Evolutionary conservation across 768 basidiomycete genomes (phyloP).

Genomic region (Crepidotus variabilis): DNA sequence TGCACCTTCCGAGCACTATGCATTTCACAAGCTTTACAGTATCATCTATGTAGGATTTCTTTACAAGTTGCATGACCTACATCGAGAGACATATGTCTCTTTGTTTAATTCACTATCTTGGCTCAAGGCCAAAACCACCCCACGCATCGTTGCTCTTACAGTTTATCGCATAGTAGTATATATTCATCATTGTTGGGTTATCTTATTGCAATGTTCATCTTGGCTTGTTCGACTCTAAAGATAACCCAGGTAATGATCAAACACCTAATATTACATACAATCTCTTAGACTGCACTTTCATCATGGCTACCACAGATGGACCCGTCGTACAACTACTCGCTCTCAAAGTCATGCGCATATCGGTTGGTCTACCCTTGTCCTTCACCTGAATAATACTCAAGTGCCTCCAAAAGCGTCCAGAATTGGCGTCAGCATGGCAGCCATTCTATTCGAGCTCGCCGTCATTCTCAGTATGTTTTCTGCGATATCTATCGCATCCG

Average conservation of each 20-base stretch:
- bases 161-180: conserved; percentile 3
- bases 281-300: neutral
- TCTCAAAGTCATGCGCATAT: conserved; percentile 85
- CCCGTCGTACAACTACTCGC: conserved; percentile 64
- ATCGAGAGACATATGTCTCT: neutral
- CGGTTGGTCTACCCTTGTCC: conserved; percentile 49
- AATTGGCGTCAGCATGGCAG: conserved; percentile 74
- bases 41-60: conserved; percentile 9
- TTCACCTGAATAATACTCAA: conserved; percentile 8
- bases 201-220: conserved; percentile 2
- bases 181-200: conserved; percentile 2
- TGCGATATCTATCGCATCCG: neutral
- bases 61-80: neutral
- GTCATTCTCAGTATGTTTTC: conserved; percentile 58
- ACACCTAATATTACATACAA: neutral
- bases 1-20: conserved; percentile 3
- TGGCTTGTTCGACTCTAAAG: neutral
- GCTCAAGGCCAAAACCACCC: conserved; percentile 7
- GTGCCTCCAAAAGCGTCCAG: conserved; percentile 53
- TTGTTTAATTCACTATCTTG: conserved; percentile 5
- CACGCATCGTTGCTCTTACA: conserved; percentile 10
- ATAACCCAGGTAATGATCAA: neutral
- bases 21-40: conserved; percentile 1
- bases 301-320: conserved; percentile 41
- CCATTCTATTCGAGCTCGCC: conserved; percentile 80